Conservation (phyloP, 352 stramenopile genomes). For the Pythium brassicae region DNA sequence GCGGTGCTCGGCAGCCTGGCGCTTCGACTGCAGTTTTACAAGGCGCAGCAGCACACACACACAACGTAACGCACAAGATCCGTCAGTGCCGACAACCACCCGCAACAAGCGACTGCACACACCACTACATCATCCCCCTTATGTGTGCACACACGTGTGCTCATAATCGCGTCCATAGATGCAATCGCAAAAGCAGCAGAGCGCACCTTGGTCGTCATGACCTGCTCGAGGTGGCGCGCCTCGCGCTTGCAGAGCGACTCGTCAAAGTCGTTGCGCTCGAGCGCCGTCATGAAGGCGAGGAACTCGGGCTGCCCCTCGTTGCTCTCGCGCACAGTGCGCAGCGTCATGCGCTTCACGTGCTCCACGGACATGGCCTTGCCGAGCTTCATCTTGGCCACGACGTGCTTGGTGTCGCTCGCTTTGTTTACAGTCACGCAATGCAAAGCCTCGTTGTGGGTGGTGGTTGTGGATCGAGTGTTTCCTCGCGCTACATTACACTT, state of each 20-base stretch:
- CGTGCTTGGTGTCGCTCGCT: constrained; percentile 3
- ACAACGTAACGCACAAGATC: not conserved
- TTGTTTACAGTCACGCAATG: not conserved
- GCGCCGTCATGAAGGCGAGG: constrained; percentile 74
- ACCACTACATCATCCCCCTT: too few relatives aligned
- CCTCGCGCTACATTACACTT: too few relatives aligned
- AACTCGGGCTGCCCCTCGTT: constrained; percentile 79
- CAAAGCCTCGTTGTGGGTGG: too few relatives aligned
- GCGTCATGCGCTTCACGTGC: constrained; percentile 90
- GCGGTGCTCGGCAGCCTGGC: constrained; percentile 61
- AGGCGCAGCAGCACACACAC: not conserved
- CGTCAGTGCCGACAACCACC: too few relatives aligned
- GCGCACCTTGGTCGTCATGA: constrained; percentile 67
- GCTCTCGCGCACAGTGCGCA: constrained; percentile 76
- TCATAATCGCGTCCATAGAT: not conserved
- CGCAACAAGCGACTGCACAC: too few relatives aligned
- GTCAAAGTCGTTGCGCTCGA: constrained; percentile 83
- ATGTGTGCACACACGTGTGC: not conserved
- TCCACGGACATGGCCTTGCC: constrained; percentile 73
- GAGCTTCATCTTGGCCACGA: constrained; percentile 60
- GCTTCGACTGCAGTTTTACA: constrained; percentile 32
- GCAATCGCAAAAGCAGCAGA: not conserved
- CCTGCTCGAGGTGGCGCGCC: constrained; percentile 67
- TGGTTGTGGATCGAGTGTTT: too few relatives aligned
- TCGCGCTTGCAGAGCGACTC: constrained; percentile 81